These are phyloP conservation scores for Zygotorulaspora sp. DNA, from an alignment of 805 yeast genomes.

Conservation along the genomic window DNA sequence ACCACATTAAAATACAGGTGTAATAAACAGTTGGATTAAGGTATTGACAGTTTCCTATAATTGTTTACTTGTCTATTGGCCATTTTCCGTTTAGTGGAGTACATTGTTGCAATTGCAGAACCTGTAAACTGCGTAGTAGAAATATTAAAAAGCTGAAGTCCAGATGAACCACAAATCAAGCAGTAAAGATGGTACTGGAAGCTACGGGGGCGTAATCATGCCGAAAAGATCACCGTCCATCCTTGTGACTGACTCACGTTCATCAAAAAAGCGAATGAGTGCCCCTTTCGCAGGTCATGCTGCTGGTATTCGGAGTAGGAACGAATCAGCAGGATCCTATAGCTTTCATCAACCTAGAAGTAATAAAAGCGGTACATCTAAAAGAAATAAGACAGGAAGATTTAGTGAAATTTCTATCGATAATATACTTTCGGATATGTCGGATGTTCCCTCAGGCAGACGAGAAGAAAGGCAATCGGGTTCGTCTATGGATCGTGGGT, in stretches of 20 bases:
- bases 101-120: too few relatives aligned
- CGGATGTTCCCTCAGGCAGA: constrained; percentile 80
- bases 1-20: too few relatives aligned
- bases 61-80: too few relatives aligned
- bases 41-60: too few relatives aligned
- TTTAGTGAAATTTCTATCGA: constrained; percentile 80
- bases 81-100: too few relatives aligned
- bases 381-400: constrained; percentile 32
- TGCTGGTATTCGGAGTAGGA: constrained; percentile 22
- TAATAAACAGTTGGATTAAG: too few relatives aligned
- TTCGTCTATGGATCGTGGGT: constrained; percentile 31
- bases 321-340: constrained; percentile 9
- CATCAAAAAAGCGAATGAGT: constrained; percentile 44
- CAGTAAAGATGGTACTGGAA: constrained; percentile 3
- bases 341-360: constrained; percentile 10
- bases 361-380: constrained; percentile 1
- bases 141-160: too few relatives aligned
- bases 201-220: constrained; percentile 12
- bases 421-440: constrained; percentile 65
- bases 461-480: constrained; percentile 42
- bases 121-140: too few relatives aligned
- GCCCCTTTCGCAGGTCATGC: constrained; percentile 79
- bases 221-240: constrained; percentile 88
- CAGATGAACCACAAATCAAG: constrained; percentile 12
- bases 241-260: constrained; percentile 83